Evolutionary conservation across 2,329 filamentous ascomycete genomes (phyloP), one percentile per base, ranked within the genome.

Genomic region (Exserohilum turcica): DNA sequence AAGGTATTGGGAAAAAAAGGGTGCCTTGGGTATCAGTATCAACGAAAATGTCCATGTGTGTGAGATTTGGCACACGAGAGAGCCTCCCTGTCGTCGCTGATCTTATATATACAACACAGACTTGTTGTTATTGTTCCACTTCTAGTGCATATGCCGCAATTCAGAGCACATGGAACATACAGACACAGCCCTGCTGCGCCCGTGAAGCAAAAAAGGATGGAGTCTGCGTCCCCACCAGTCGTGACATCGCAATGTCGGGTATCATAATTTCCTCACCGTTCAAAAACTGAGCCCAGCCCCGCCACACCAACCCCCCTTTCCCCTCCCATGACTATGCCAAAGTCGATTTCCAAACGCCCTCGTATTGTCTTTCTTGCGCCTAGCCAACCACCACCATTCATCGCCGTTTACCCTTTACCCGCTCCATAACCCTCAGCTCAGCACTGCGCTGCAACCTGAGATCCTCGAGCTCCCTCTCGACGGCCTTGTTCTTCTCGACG

Each of bases 341-440:
- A n/a, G n/a, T n/a, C n/a, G n/a, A n/a, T n/a, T n/a, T 3, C 21
- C 31, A 31, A 33, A 38, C 37, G 21, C 21, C 7, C 21, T 24
- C 21, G 21, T 24, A n/a, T n/a, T n/a, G n/a, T n/a, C n/a, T n/a
- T n/a, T n/a, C n/a, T n/a, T n/a, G n/a, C n/a, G n/a, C n/a, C n/a
- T n/a, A n/a, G n/a, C n/a, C 39, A 36, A 19, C 36, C 24, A 12
- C 8, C 28, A 16, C 7, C 21, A 31, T 38, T 42, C 53, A 54
- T 47, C 54, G 57, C 60, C 72, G 74, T 54, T 63, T 71, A 49
- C 59, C 65, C 56, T 70, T 74, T 52, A 77, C 70, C 63, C 71
- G 74, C 57, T 76, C 72, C 62, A 76, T 66, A 31, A 80, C 73
- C 65, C 75, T 75, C 52, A 77, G 59, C 66, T 81, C 79, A 48